Base-by-base conservation (phyloP, 2,329 filamentous ascomycete species). In the Calonectria multiphialidica region DNA sequence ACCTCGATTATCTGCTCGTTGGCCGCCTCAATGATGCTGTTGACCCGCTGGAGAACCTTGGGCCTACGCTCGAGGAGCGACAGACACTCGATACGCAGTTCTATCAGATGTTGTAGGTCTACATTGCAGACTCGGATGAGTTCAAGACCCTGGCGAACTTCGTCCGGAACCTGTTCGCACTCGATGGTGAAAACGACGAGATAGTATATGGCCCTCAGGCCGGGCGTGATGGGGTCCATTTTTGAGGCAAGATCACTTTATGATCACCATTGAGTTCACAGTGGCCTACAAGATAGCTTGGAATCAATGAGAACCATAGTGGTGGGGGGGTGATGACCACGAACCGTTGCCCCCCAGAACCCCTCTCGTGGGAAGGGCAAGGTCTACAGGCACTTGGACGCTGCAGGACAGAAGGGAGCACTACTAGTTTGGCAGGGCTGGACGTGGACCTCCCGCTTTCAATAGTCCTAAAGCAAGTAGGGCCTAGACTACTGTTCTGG, bases 81-180 rank as follows among this genome's bases (percentile, higher is more conserved):
- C 3, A 82, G 72, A 25, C 77, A 78, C 30, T 80, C 73, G 21
- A 80, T 77, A 3, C 82, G 79, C 1, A 83, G 69, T n/a, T 78
- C 76, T 44, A 83, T 82, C 21, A 83, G 77, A n/a, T 81, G 78
- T 33, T 82, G 79, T 6, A 83, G 76, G 57, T 83, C 82, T 8
- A 68, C 66, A 35, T 83, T 72, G 63, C 81, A 83, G n/a, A 78
- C 81, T 6, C 78, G 76, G 0, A 83, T 79, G 9, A 83, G 80
- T 28, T 83, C 80, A 18, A 83, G 73, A 64, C 78, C 79, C 8
- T 74, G 74, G 2, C 78, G 76, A 23, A 82, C 77, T 5, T 79
- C 77, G 28, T 75, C 72, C 1, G 81, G 79, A 12, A 80, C 77
- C 13, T 80, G 79, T 7, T 76, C 77, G 23, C 77, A 70, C 30